These are phyloP conservation scores for Aspergillus neotritici DNA, from an alignment of 2,329 filamentous ascomycete genomes.

Conservation along the genomic window DNA sequence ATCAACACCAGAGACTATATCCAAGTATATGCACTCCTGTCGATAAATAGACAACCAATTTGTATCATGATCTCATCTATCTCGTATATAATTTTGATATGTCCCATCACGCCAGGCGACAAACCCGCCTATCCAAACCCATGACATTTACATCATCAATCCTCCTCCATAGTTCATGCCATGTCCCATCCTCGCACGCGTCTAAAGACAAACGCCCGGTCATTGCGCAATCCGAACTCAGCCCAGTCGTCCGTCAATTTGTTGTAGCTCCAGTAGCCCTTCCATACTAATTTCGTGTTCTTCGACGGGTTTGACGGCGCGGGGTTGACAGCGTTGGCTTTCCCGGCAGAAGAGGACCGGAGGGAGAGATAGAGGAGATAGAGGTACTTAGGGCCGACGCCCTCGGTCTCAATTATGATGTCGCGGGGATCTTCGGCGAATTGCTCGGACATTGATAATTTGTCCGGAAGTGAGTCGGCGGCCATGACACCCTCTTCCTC, in stretches of 20 bases:
- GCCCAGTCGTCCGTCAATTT: constrained; percentile 83
- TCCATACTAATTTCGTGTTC: constrained; percentile 87
- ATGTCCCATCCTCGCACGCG: constrained; percentile 56
- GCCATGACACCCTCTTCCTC: constrained; percentile 32
- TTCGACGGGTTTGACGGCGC: constrained; percentile 45
- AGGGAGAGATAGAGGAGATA: constrained; percentile 77
- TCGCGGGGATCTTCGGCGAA: constrained; percentile 46
- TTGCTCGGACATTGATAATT: constrained; percentile 9
- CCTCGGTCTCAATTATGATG: constrained; percentile 79
- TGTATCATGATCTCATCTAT: not conserved
- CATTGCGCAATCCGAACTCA: constrained; percentile 65
- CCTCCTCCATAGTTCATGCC: constrained; percentile 16
- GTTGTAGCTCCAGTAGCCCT: constrained; percentile 88
- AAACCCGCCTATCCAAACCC: not conserved
- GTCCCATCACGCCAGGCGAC: not conserved
- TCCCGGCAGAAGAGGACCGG: constrained; percentile 47
- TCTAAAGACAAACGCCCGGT: constrained; percentile 57
- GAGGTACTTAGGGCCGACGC: constrained; percentile 69
- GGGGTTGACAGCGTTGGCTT: constrained; percentile 37
- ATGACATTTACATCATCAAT: not conserved
- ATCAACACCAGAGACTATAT: too few species aligned
- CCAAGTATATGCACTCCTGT: too few species aligned
- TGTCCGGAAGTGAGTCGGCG: constrained; percentile 14
- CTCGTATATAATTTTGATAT: not conserved
- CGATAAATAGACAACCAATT: too few species aligned